Evolutionary conservation across 2,329 filamentous ascomycete species (phyloP).

Genomic region (Xylariomycetidae sp.): DNA sequence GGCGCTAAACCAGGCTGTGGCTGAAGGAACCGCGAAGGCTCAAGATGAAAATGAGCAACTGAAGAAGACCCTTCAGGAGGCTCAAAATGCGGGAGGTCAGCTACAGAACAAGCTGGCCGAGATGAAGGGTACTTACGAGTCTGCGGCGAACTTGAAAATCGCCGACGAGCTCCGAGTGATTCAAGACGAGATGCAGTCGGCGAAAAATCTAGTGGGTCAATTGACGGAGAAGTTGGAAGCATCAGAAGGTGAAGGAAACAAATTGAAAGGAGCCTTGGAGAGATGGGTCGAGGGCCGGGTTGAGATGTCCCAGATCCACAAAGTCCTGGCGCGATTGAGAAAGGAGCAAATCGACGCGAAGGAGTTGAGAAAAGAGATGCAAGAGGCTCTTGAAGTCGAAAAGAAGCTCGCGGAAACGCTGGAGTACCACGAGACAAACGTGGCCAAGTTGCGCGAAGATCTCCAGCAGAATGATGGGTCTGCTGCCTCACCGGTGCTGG

Average conservation of each 20-base stretch:
- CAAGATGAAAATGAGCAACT: slow-evolving; percentile 19
- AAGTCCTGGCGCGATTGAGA: slow-evolving; percentile 13
- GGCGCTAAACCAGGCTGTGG: slow-evolving; percentile 23
- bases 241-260: slow-evolving; percentile 8
- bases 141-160: too few species aligned
- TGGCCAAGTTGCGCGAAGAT: too few species aligned
- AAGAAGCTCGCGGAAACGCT: slow-evolving; percentile 14
- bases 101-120: slow-evolving; percentile 24
- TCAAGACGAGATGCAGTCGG: slow-evolving; percentile 5
- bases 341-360: slow-evolving; percentile 11
- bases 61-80: slow-evolving; percentile 19
- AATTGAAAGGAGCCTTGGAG: slow-evolving; percentile 12
- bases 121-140: slow-evolving; percentile 16
- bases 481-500: too few species aligned
- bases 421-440: slow-evolving; percentile 10
- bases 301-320: slow-evolving; percentile 13
- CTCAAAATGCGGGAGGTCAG: slow-evolving; percentile 12
- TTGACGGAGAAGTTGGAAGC: slow-evolving; percentile 10
- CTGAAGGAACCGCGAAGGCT: slow-evolving; percentile 27
- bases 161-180: slow-evolving; percentile 10
- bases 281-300: slow-evolving; percentile 16
- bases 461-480: too few species aligned
- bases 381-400: slow-evolving; percentile 14
- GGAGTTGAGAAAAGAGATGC: slow-evolving; percentile 13
- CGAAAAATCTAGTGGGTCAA: slow-evolving; percentile 5